phyloP scores from a whole-genome alignment of 1,284 basidiomycete species.

The Ganoderma lucidum region DNA sequence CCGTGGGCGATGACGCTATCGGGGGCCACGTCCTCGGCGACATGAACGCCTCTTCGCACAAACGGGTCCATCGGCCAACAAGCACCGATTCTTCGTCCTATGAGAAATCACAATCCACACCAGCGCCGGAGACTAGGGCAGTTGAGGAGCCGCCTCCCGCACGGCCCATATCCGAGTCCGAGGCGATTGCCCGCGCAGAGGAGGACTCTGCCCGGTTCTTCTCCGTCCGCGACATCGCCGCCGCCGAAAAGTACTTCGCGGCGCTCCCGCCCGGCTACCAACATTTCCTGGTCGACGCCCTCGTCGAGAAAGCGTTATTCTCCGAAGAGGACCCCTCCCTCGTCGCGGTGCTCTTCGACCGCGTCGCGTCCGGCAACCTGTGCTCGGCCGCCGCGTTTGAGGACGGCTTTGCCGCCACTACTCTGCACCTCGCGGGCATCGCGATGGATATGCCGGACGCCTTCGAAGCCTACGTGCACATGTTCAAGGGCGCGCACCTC shows the following conservation, averaged over 20 bases:
- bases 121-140: constrained; percentile 54
- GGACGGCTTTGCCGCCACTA: constrained; percentile 69
- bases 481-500: constrained; percentile 73
- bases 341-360: constrained; percentile 73
- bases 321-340: constrained; percentile 86
- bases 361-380: constrained; percentile 60
- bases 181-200: constrained; percentile 80
- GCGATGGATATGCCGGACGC: constrained; percentile 91
- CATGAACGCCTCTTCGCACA: constrained; percentile 60
- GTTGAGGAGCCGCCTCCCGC: constrained; percentile 43
- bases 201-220: constrained; percentile 85
- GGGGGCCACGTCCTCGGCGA: neutral
- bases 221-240: constrained; percentile 78
- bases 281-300: constrained; percentile 73
- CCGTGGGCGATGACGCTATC: neutral
- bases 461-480: constrained; percentile 76
- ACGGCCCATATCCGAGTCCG: constrained; percentile 69
- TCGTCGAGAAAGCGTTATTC: constrained; percentile 77
- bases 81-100: constrained; percentile 56
- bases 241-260: constrained; percentile 87
- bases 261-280: constrained; percentile 72
- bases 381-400: constrained; percentile 66
- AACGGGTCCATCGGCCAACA: constrained; percentile 73
- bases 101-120: constrained; percentile 53
- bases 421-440: constrained; percentile 86